Conservation (phyloP, 1,284 basidiomycete species). For the Athelia sp. region DNA sequence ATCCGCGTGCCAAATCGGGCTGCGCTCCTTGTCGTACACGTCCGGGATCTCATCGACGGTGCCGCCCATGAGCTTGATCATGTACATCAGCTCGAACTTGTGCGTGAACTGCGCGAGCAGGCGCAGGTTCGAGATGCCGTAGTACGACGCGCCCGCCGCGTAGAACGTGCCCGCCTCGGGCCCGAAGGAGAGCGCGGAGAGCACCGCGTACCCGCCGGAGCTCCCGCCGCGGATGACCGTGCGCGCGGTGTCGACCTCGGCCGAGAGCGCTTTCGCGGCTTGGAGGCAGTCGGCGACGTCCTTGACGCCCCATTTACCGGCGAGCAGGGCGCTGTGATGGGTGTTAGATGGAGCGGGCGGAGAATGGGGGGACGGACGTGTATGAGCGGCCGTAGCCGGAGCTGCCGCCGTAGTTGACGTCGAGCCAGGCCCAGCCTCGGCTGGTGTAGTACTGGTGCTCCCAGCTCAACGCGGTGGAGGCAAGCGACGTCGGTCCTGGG, state of each 20-base stretch:
- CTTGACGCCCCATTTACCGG: slow-evolving; percentile 61
- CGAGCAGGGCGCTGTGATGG: slow-evolving; percentile 45
- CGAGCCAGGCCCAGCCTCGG: slow-evolving; percentile 59
- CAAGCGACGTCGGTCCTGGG: slow-evolving; percentile 48
- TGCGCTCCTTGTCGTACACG: slow-evolving; percentile 38
- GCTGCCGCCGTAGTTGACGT: slow-evolving; percentile 71
- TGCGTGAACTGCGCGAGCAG: slow-evolving; percentile 53
- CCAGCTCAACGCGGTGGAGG: slow-evolving; percentile 43
- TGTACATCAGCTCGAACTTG: slow-evolving; percentile 49
- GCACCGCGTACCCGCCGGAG: slow-evolving; percentile 58
- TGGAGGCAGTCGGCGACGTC: slow-evolving; percentile 60
- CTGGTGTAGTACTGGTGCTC: slow-evolving; percentile 59
- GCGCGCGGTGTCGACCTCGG: slow-evolving; percentile 46
- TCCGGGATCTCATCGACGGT: slow-evolving; percentile 38
- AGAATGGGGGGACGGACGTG: slow-evolving; percentile 25
- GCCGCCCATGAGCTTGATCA: slow-evolving; percentile 51
- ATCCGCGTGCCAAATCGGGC: slow-evolving; percentile 45
- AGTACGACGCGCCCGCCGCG: slow-evolving; percentile 44
- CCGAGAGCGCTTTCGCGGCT: slow-evolving; percentile 43
- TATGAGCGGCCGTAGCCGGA: slow-evolving; percentile 61
- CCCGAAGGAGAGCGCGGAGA: slow-evolving; percentile 41
- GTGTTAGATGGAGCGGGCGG: neutral
- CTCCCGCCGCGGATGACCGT: slow-evolving; percentile 57
- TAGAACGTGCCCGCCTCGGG: slow-evolving; percentile 28
- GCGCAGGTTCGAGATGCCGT: slow-evolving; percentile 51